phyloP scores from a whole-genome alignment of 177 flowering plant species.

The Vitis hybrid region DNA sequence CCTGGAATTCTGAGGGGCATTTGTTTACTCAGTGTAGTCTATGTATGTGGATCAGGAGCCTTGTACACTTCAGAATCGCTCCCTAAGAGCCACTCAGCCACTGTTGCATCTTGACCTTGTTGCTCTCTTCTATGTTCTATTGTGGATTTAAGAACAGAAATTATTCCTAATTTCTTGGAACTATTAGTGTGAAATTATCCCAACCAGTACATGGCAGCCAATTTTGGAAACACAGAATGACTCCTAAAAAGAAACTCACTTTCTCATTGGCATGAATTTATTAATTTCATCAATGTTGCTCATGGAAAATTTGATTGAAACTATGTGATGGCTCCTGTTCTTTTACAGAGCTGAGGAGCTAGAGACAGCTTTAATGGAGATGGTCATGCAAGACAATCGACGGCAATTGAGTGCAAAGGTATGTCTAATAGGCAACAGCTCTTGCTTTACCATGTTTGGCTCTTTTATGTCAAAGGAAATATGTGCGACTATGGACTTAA shows the following conservation, averaged over 20 bases:
- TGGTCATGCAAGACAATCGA: conserved; percentile 92
- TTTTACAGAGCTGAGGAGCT: conserved; percentile 88
- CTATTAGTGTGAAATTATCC: too few relatives aligned
- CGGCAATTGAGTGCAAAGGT: conserved; percentile 86
- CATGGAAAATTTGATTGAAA: not conserved
- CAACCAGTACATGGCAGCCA: not conserved
- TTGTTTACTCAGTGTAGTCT: too few relatives aligned
- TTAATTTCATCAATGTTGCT: not conserved
- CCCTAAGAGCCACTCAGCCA: too few relatives aligned
- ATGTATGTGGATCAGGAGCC: too few relatives aligned
- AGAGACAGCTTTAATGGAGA: conserved; percentile 95
- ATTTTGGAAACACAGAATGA: not conserved
- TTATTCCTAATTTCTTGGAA: too few relatives aligned
- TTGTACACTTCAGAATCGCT: too few relatives aligned
- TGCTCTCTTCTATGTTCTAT: too few relatives aligned
- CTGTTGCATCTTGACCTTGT: too few relatives aligned
- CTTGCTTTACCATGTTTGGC: not conserved
- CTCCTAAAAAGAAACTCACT: not conserved
- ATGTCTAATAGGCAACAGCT: conserved; percentile 7
- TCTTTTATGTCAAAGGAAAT: not conserved
- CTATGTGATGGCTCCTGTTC: conserved; percentile 9
- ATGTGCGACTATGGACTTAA: not conserved
- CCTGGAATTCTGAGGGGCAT: too few relatives aligned
- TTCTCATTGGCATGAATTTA: not conserved
- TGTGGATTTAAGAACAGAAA: too few relatives aligned